Base-by-base conservation (phyloP, 73 alveolate species). In the Tetrahymena thermophila region DNA sequence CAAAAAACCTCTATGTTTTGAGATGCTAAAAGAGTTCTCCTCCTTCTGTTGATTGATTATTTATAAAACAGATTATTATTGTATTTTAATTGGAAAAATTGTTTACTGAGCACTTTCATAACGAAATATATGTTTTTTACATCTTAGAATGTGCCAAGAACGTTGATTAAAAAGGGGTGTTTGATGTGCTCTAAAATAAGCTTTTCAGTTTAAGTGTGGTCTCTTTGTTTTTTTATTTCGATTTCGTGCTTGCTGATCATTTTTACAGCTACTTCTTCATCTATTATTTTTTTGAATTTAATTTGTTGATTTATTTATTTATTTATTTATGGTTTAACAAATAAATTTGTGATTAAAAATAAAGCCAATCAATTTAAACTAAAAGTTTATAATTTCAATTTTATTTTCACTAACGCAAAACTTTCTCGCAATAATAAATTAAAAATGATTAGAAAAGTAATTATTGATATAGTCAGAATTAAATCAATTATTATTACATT, bases 11-110 rank as follows among this genome's bases (percentile, higher is more conserved):
- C 89, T 98, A 98, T 35, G 95, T 85, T 85, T 93, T 94, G 35
- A 98, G 96, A 96, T 98, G 99, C 83, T 95, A 96, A 55, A 98
- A 98, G 56, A 98, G 96, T 93, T 98, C 99, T 1, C 99, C 99
- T 15, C 97, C 97, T 35, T 97, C 96, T 35, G 96, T 94, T 25
- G 94, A 96, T 96, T 97, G 97, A 34, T 71, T 25, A n/a, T n/a
- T 2, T 9, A 8, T n/a, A 28, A 71, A 71, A 71, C 31, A 13
- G 8, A 71, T 71, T 71, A 71, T 1, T 23, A 71, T 71, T 5
- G 4, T 23, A 4, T 71, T 71, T 17, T 1, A 28, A 11, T 28
- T 71, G n/a, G n/a, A 31, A 71, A 71, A 7, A 23, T n/a, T 28
- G 4, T 31, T 71, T 71, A 71, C 89, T 71, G 23, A 71, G 31